A percentile compares a stretch with the other conserved stretches of the same genome.
phyloP scores from a whole-genome alignment of 495 filamentous ascomycete genomes.

The Tetracladium marchalianum region DNA sequence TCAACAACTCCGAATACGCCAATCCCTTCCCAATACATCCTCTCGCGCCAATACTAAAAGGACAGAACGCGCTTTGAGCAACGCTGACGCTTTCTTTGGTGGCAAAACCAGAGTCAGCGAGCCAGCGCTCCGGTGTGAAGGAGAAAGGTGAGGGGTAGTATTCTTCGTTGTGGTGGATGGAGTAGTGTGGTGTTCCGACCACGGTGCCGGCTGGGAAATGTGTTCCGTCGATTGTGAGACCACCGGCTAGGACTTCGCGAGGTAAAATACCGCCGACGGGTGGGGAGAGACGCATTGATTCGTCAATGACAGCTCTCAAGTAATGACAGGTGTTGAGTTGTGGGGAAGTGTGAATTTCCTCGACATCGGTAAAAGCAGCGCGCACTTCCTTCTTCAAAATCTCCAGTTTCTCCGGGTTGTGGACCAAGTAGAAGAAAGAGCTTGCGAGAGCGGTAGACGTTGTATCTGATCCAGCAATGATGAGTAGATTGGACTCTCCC shows the following conservation, averaged over 20 bases:
- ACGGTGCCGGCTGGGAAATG: slow-evolving; percentile 25
- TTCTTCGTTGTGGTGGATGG: slow-evolving; percentile 43
- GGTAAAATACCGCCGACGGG: slow-evolving; percentile 51
- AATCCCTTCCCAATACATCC: slow-evolving; percentile 51
- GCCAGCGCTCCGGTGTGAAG: slow-evolving; percentile 35
- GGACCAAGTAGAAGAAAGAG: slow-evolving; percentile 57
- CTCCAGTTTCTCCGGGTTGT: slow-evolving; percentile 40
- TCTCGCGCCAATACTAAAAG: slow-evolving; percentile 47
- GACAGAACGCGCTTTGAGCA: slow-evolving; percentile 43
- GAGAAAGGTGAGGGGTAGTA: slow-evolving; percentile 44
- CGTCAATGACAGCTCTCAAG: slow-evolving; percentile 55
- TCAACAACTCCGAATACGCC: slow-evolving; percentile 43
- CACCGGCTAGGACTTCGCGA: slow-evolving; percentile 52
- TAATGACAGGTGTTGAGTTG: slow-evolving; percentile 25
- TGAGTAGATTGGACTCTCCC: slow-evolving; percentile 60
- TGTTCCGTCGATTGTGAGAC: slow-evolving; percentile 27
- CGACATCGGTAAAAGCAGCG: slow-evolving; percentile 34
- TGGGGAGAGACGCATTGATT: slow-evolving; percentile 61
- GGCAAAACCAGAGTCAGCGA: slow-evolving; percentile 12
- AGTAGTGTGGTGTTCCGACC: slow-evolving; percentile 44
- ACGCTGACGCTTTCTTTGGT: slow-evolving; percentile 27
- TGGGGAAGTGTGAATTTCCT: slow-evolving; percentile 33
- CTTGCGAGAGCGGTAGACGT: slow-evolving; percentile 54
- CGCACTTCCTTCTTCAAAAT: slow-evolving; percentile 40
- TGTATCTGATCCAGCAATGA: slow-evolving; percentile 53